Conservation (phyloP, 2,329 filamentous ascomycete species). For the Plenodomus lindquistii region DNA sequence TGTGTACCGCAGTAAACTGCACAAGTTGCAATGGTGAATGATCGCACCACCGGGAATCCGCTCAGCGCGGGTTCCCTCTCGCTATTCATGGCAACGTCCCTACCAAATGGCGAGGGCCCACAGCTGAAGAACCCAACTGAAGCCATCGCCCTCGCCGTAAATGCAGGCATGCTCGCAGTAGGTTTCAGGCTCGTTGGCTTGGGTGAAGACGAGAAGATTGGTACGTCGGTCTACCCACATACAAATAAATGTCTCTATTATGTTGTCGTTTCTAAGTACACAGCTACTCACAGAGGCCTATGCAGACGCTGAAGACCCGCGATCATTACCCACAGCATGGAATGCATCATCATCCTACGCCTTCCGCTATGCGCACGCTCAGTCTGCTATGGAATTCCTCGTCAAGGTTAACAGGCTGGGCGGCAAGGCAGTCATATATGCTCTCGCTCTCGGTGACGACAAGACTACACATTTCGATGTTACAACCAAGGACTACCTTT, state of each 20-base stretch:
- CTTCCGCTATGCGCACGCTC: constrained; percentile 84
- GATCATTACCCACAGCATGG: constrained; percentile 76
- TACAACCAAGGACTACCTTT: constrained; percentile 73
- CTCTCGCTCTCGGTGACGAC: constrained; percentile 77
- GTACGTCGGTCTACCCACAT: constrained; percentile 49
- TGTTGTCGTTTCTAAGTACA: constrained; percentile 16
- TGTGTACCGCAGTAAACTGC: background rate
- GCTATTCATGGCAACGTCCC: constrained; percentile 49
- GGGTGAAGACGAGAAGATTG: constrained; percentile 76
- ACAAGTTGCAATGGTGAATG: constrained; percentile 26
- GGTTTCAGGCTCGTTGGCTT: constrained; percentile 82
- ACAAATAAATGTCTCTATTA: background rate
- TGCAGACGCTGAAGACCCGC: constrained; percentile 59
- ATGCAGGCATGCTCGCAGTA: constrained; percentile 79
- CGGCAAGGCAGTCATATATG: constrained; percentile 80
- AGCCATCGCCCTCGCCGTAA: constrained; percentile 79
- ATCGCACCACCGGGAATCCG: constrained; percentile 45
- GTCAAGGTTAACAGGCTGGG: constrained; percentile 82
- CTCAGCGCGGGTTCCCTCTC: constrained; percentile 50
- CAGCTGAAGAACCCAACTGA: constrained; percentile 73
- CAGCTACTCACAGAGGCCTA: constrained; percentile 55
- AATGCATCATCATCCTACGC: constrained; percentile 73
- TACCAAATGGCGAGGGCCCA: constrained; percentile 45
- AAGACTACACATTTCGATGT: constrained; percentile 79
- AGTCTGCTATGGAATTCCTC: constrained; percentile 83